Evolutionary conservation across 225 moss, liverwort and hornwort genomes (phyloP), one percentile per base, ranked within the genome.

Genomic region (Bryoerythrophyllum caledonicum): DNA sequence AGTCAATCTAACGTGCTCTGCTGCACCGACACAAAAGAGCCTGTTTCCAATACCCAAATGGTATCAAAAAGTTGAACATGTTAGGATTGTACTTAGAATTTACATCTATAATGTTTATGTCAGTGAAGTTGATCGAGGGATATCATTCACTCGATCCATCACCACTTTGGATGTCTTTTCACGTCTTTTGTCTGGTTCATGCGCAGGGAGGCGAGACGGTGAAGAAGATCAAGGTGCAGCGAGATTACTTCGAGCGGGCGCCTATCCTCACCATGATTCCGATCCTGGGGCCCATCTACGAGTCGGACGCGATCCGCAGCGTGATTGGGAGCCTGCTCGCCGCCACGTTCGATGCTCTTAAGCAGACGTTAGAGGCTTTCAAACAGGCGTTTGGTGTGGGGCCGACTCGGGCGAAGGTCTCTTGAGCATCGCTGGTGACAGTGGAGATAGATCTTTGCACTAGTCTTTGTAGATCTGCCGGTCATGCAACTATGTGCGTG

Each of bases 191-290:
- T 17, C 48, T 49, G 17, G 48, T 19, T 19, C 48, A 19, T 49
- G 19, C 44, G 4, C 72, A 80, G 82, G 74, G 59, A 57, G 82
- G 82, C 7, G 79, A 76, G 72, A 83, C 56, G 4, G 59, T 79
- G 78, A 84, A 90, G 83, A 87, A 77, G 65, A 85, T 87, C 59
- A 82, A 68, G 24, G 71, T 68, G 55, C 83, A 90, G 67, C 76
- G 77, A 62, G 86, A 90, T 26, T 90, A 71, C 65, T 90, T 80
- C 43, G 46, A 80, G 71, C 82, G 85, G 32, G 65, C 82, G 8
- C 90, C 81, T 1, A 0, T 80, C 8, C 7, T 90, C 32, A 63
- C 66, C 20, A 25, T 80, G 41, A 74, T 87, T 27, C 87, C 85
- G 0, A 20, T 87, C n/a, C 28, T 90, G 2, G 85, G 85, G 26